Base-by-base conservation (phyloP, 345 rosid genomes). In the Streptanthus diversifolius region DNA sequence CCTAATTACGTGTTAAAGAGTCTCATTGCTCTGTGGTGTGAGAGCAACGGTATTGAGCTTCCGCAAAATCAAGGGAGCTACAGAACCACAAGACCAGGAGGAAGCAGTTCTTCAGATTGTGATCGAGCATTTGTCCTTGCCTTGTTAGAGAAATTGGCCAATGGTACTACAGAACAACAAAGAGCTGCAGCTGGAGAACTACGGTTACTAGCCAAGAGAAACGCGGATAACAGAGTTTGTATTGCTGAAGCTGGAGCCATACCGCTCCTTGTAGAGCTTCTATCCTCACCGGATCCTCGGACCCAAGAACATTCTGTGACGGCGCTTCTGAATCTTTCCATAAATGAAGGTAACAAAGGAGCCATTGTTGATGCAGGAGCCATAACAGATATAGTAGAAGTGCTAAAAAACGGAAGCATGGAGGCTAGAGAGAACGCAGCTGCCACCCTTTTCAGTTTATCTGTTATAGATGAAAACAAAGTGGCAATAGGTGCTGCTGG, bases 401-500 rank as follows among this genome's bases (percentile, higher is more conserved):
- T 95, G 60, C 77, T 95, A 37, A 90, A 80, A 78, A 86, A 76
- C 13, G 98, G 97, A 64, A 91, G 99, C 84, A 91, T 91, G 95
- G 97, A 91, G 76, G 99, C 99, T 32, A 86, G 98, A 80, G 99
- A 95, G 82, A 95, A 95, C 66, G 99, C 98, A 14, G 99, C 98
- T 1, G 98, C 98, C 8, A 92, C 97, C 8, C 97, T 95, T 49
- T 95, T 95, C 79, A 95, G 98, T 79, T 82, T 91, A 75, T 95
- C 99, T 5, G 96, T 95, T 47, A 19, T 95, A n/a, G 99, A 95
- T 63, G 98, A 92, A 75, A 95, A 91, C 80, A 95, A 95, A 83
- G 97, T 95, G 54, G 85, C 96, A 0, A 95, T 90, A 58, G 98
- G 99, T 55, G 96, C 92, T 47, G 98, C 98, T 5, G 99, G 96